A percentile compares a stretch with the other conserved stretches of the same genome.
phyloP scores from a whole-genome alignment of 129 eudicot genomes.

The Scalesia atractyloides region DNA sequence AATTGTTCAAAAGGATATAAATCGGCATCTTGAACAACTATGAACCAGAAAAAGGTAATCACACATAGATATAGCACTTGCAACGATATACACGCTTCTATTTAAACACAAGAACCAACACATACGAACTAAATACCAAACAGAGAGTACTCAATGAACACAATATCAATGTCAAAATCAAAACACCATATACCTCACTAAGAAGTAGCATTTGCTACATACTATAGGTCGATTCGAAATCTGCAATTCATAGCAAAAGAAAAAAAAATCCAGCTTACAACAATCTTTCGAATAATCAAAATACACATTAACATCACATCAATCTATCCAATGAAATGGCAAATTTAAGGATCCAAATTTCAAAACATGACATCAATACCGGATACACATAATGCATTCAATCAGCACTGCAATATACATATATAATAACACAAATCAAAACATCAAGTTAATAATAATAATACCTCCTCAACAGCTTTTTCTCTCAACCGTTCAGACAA shows the following conservation, averaged over 20 bases:
- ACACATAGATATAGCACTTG: constrained; percentile 21
- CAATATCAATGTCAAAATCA: constrained; percentile 28
- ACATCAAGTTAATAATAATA: not conserved
- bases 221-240: not conserved
- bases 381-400: constrained; percentile 5
- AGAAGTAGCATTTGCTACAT: constrained; percentile 9
- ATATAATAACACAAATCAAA: not conserved
- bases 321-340: constrained; percentile 11
- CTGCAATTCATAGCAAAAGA: not conserved
- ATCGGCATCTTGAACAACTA: not conserved
- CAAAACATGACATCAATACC: constrained; percentile 3
- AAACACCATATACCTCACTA: constrained; percentile 1
- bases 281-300: constrained; percentile 13
- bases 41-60: constrained; percentile 1
- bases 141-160: constrained; percentile 9
- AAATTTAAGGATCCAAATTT: constrained; percentile 12
- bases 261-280: constrained; percentile 4
- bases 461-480: constrained; percentile 91
- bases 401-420: not conserved
- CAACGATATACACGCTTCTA: constrained; percentile 12
- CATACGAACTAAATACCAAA: constrained; percentile 29
- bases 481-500: constrained; percentile 74
- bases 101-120: constrained; percentile 18
- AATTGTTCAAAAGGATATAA: not conserved
- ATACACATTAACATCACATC: constrained; percentile 9